Conservation (phyloP, 768 basidiomycete species). For the Serendipita sp. region DNA sequence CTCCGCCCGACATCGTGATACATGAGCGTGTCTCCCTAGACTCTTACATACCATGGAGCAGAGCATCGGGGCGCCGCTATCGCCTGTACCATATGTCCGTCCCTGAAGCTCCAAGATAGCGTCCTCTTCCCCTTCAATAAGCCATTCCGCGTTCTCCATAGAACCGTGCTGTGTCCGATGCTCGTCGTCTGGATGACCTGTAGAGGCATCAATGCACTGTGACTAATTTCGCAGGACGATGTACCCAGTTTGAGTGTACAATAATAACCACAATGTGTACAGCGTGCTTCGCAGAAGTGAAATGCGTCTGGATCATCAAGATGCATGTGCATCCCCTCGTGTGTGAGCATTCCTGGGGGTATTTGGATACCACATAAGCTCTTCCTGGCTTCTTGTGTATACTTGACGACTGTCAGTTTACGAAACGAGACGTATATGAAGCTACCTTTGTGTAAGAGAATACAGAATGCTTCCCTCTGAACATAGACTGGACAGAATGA, state of each 20-base stretch:
- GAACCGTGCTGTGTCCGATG: constrained; percentile 51
- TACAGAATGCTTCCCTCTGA: constrained; percentile 41
- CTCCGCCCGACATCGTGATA: constrained; percentile 37
- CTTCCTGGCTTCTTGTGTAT: constrained; percentile 30
- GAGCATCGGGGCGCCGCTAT: constrained; percentile 43
- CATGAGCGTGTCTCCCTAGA: constrained; percentile 40
- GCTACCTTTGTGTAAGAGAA: constrained; percentile 51
- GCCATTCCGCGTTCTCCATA: constrained; percentile 44
- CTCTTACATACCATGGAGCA: constrained; percentile 40
- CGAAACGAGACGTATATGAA: not conserved
- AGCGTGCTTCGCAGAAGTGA: constrained; percentile 41
- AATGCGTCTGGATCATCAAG: constrained; percentile 28
- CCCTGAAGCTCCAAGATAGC: constrained; percentile 37
- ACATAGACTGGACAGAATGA: constrained; percentile 44
- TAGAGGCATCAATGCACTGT: not conserved
- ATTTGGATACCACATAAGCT: constrained; percentile 34
- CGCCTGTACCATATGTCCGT: constrained; percentile 23
- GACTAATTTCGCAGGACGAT: not conserved
- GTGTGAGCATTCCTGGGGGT: constrained; percentile 25
- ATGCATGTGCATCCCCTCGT: constrained; percentile 35
- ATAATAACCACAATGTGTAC: constrained; percentile 40
- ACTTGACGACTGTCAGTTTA: not conserved
- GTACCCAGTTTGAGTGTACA: constrained; percentile 41
- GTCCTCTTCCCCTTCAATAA: constrained; percentile 36
- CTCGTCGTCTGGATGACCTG: constrained; percentile 45